These are phyloP conservation scores for Aspergillus mulundensis DNA, from an alignment of 495 filamentous ascomycete species.

Conservation along the genomic window DNA sequence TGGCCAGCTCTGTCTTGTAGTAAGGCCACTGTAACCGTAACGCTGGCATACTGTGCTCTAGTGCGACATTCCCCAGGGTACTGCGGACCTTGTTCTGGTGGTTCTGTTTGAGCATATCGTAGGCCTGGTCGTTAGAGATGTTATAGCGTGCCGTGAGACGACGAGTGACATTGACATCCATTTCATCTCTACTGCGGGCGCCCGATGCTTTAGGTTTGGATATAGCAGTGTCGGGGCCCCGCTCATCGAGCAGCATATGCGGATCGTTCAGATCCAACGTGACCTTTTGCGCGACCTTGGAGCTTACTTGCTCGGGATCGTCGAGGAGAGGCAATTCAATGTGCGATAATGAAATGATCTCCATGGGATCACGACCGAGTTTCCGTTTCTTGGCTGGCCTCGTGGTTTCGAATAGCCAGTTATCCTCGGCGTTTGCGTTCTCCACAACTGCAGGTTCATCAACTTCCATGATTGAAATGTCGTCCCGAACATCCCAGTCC, in stretches of 20 bases:
- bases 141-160: conserved; percentile 78
- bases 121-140: conserved; percentile 92
- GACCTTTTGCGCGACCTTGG: conserved; percentile 67
- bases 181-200: conserved; percentile 32
- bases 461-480: conserved; percentile 28
- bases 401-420: conserved; percentile 45
- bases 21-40: conserved; percentile 87
- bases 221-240: conserved; percentile 45
- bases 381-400: conserved; percentile 49
- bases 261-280: conserved; percentile 89
- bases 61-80: conserved; percentile 73
- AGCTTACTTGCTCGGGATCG: conserved; percentile 58
- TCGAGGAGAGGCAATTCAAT: conserved; percentile 52
- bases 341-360: conserved; percentile 42
- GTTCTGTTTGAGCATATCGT: conserved; percentile 93
- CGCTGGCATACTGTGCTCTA: conserved; percentile 91
- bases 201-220: conserved; percentile 36
- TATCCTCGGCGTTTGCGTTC: conserved; percentile 53
- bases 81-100: conserved; percentile 92
- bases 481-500: conserved; percentile 70
- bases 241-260: conserved; percentile 72
- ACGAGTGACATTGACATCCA: conserved; percentile 37
- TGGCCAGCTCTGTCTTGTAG: conserved; percentile 79
- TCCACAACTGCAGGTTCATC: conserved; percentile 22
- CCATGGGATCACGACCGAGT: conserved; percentile 34